phyloP scores from a whole-genome alignment of 2,329 filamentous ascomycete species.

The Colletotrichum noveboracense region DNA sequence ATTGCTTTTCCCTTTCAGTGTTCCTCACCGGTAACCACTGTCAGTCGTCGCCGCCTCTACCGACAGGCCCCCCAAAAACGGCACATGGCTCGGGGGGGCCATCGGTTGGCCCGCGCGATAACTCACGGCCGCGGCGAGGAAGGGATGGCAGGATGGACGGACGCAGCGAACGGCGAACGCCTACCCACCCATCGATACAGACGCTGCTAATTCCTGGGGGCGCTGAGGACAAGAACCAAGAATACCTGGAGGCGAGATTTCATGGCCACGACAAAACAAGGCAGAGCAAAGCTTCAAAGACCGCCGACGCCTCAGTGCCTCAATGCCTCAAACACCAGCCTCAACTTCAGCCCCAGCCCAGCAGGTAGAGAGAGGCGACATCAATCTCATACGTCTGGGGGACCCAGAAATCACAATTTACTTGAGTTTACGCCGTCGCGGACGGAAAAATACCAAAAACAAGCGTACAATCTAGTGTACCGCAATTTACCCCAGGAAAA shows the following conservation, averaged over 20 bases:
- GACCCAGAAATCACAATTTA: not conserved
- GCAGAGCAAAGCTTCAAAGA: not conserved
- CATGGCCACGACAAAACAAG: not conserved
- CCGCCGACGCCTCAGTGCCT: not conserved
- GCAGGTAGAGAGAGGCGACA: not conserved
- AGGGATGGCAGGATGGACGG: not conserved
- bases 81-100: not conserved
- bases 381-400: not conserved
- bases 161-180: not conserved
- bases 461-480: not conserved
- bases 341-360: not conserved
- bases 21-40: not conserved
- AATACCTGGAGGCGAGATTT: not conserved
- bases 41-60: not conserved
- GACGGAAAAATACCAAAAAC: not conserved
- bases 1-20: not conserved
- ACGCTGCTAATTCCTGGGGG: not conserved
- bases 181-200: not conserved
- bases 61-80: not conserved
- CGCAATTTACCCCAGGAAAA: conserved; percentile 3
- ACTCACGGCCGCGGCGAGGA: not conserved
- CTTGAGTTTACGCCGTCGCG: not conserved
- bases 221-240: not conserved
- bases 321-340: not conserved
- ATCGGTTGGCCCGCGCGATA: not conserved